A percentile compares a stretch with the other conserved stretches of the same genome.
These are phyloP conservation scores for Torulaspora indica DNA, from an alignment of 805 yeast species.

Conservation along the genomic window DNA sequence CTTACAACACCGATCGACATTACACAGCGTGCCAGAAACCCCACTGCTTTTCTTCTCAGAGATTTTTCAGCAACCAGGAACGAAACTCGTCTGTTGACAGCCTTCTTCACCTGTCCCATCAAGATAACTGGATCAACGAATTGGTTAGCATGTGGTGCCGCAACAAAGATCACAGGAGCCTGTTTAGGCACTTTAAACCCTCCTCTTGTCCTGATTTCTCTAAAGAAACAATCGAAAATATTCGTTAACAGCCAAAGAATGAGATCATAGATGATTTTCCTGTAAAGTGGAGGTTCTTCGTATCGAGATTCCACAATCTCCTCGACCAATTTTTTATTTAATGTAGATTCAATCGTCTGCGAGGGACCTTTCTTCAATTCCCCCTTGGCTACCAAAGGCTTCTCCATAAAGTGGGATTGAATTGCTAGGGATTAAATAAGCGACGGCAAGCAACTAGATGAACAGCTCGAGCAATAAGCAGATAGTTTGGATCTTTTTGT, in stretches of 20 bases:
- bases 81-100: slow-evolving; percentile 63
- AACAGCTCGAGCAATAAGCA: background rate
- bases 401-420: slow-evolving; percentile 1
- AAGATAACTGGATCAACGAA: slow-evolving; percentile 76
- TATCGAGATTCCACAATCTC: slow-evolving; percentile 19
- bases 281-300: slow-evolving; percentile 38
- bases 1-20: slow-evolving; percentile 87
- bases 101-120: slow-evolving; percentile 71
- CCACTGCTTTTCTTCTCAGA: slow-evolving; percentile 60
- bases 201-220: slow-evolving; percentile 87
- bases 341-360: background rate
- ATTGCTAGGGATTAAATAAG: background rate
- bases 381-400: slow-evolving; percentile 9
- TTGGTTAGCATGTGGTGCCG: slow-evolving; percentile 97
- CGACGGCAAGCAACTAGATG: background rate
- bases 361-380: background rate
- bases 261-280: slow-evolving; percentile 47
- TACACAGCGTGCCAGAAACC: slow-evolving; percentile 68
- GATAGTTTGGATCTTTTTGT: background rate
- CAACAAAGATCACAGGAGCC: slow-evolving; percentile 89
- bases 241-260: slow-evolving; percentile 46
- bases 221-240: slow-evolving; percentile 65
- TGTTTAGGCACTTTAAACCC: slow-evolving; percentile 63
- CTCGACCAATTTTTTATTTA: background rate
- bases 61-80: slow-evolving; percentile 85